These are phyloP conservation scores for Actinomortierella ambigua DNA, from an alignment of 371 early-diverging fungal genomes.

Conservation along the genomic window DNA sequence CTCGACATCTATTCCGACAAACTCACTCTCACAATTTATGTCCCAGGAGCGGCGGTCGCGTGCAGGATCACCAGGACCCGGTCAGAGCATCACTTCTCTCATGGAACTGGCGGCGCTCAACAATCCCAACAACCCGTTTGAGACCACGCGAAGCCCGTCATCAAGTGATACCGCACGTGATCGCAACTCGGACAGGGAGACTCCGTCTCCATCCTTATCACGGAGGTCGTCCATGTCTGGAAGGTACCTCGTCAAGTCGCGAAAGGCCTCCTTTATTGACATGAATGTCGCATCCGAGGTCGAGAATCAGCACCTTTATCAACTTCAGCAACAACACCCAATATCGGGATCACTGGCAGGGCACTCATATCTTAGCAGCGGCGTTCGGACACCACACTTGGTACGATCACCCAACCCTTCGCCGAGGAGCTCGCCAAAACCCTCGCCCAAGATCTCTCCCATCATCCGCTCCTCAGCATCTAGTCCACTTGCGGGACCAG, in stretches of 20 bases:
- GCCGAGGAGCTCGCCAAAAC: slow-evolving; percentile 37
- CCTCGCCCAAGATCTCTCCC: slow-evolving; percentile 39
- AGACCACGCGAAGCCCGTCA: slow-evolving; percentile 29
- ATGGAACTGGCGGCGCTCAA: slow-evolving; percentile 34
- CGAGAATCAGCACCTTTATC: slow-evolving; percentile 1
- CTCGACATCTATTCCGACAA: slow-evolving; percentile 46
- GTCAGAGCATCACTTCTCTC: slow-evolving; percentile 43
- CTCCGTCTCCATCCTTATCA: slow-evolving; percentile 42
- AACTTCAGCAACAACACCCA: slow-evolving; percentile 2
- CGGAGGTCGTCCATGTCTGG: slow-evolving; percentile 38
- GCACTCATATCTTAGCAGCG: slow-evolving; percentile 19
- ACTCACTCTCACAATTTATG: slow-evolving; percentile 43
- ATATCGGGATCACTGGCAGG: slow-evolving; percentile 6
- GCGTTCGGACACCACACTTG: slow-evolving; percentile 22
- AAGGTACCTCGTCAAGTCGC: slow-evolving; percentile 38
- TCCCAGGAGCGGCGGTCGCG: slow-evolving; percentile 28
- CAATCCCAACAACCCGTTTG: slow-evolving; percentile 32
- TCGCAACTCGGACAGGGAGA: slow-evolving; percentile 38
- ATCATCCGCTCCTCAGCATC: slow-evolving; percentile 40
- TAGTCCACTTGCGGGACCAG: slow-evolving; percentile 44
- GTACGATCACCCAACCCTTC: slow-evolving; percentile 44
- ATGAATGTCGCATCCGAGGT: slow-evolving; percentile 35
- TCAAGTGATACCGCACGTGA: slow-evolving; percentile 34
- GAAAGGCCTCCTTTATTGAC: slow-evolving; percentile 44
- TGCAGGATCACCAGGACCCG: slow-evolving; percentile 29